Evolutionary conservation across 768 basidiomycete species (phyloP), one percentile per base, ranked within the genome.

Genomic region (Sutorius australiensis): DNA sequence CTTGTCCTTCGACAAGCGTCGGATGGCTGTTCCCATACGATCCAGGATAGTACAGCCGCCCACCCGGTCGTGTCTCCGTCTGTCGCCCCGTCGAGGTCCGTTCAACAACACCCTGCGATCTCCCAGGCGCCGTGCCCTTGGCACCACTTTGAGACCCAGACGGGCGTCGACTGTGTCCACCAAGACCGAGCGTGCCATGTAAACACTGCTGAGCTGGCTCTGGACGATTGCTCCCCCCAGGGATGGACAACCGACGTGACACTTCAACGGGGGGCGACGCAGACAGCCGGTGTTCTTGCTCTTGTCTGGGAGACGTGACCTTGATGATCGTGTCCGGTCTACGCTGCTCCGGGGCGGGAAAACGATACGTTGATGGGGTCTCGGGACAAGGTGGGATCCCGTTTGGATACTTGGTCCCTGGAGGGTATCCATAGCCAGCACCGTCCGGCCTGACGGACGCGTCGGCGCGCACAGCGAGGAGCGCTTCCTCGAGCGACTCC

Each of bases 401-500:
- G 45, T 79, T 80, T 46, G 73, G 72, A 36, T 72, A 60, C 45
- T 67, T 70, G 43, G 40, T 11, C 17, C 53, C 46, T 24, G 61
- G 69, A 16, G 65, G 46, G 44, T 60, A 58, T 32, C 47, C 60
- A 48, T 56, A 56, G 34, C 57, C 55, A 19, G 45, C 36, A 3
- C 44, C 41, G 8, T 57, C 61, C 44, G 58, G 63, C 32, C 53
- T 60, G 24, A 46, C 38, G 33, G 60, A 56, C 28, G 53, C 45
- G 44, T 66, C 66, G 3, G 61, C 63, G 13, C 67, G 63, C 56
- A 56, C 62, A 34, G 52, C 57, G 24, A 68, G 65, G 12, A 78
- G 65, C 43, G 70, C 69, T 53, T 66, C 80, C 63, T 89, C 88
- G 40, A 91, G 72, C 59, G 89, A 87, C 45, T 86, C 84, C 42